Conservation (phyloP, 768 basidiomycete genomes). For the Naganishia friedmannii region DNA sequence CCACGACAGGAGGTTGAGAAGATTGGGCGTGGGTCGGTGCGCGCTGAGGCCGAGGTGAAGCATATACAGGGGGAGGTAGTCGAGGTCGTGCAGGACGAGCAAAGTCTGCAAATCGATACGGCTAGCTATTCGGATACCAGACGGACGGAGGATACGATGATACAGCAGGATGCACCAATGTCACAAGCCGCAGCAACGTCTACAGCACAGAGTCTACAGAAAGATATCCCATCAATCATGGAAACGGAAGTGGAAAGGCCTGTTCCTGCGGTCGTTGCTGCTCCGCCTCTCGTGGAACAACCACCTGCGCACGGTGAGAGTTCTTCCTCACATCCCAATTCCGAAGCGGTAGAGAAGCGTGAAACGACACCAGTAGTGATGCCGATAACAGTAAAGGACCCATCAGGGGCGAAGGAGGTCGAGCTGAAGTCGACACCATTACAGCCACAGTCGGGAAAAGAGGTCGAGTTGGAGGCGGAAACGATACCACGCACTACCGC, state of each 20-base stretch:
- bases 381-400: background rate
- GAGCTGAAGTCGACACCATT: background rate
- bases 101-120: background rate
- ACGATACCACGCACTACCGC: background rate
- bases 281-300: background rate
- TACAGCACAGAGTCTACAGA: background rate
- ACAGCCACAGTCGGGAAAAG: background rate
- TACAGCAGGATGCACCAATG: background rate
- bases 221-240: background rate
- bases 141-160: background rate
- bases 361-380: background rate
- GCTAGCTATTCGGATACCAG: background rate
- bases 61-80: background rate
- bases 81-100: background rate
- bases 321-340: background rate
- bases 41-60: no score
- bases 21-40: background rate
- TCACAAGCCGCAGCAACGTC: background rate
- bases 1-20: background rate
- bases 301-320: background rate
- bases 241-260: background rate
- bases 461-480: background rate
- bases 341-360: background rate
- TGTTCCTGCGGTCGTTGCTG: background rate
- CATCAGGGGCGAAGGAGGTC: background rate